Conservation (phyloP, 1,139 yeast species). For the Nakaseomyces nivariensis region DNA sequence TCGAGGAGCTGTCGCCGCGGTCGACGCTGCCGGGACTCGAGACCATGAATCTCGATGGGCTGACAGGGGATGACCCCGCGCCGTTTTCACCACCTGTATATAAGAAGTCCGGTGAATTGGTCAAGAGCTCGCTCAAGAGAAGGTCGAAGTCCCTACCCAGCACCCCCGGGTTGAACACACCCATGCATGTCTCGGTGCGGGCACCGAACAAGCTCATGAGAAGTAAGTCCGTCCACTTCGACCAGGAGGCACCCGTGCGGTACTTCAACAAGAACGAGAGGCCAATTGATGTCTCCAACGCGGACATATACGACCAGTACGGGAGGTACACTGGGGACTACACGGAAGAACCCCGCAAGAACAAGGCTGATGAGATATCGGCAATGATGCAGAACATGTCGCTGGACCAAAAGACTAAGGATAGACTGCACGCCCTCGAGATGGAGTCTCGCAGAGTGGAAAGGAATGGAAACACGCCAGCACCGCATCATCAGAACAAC, state of each 20-base stretch:
- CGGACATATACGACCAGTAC: slow-evolving; percentile 1
- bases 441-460: slow-evolving; percentile 3
- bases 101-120: slow-evolving; percentile 26
- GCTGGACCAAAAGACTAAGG: slow-evolving; percentile 9
- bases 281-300: slow-evolving; percentile 21
- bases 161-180: slow-evolving; percentile 15
- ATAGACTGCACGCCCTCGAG: slow-evolving; percentile 6
- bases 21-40: slow-evolving; percentile 1
- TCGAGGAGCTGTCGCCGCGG: not conserved
- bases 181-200: slow-evolving; percentile 5
- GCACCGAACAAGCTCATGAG: slow-evolving; percentile 10
- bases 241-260: slow-evolving; percentile 24
- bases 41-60: not conserved
- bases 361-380: slow-evolving; percentile 14
- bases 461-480: not conserved
- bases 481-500: not conserved
- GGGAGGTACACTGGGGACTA: not conserved
- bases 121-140: slow-evolving; percentile 21
- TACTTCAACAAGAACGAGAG: slow-evolving; percentile 26
- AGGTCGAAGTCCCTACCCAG: slow-evolving; percentile 28
- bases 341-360: slow-evolving; percentile 6
- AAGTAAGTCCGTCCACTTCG: slow-evolving; percentile 29
- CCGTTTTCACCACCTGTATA: slow-evolving; percentile 20
- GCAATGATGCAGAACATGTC: slow-evolving; percentile 12
- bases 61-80: slow-evolving; percentile 5